A percentile compares a stretch with the other conserved stretches of the same genome.
Conservation (phyloP, 257 asterid species). For the Solanum virginianum region DNA sequence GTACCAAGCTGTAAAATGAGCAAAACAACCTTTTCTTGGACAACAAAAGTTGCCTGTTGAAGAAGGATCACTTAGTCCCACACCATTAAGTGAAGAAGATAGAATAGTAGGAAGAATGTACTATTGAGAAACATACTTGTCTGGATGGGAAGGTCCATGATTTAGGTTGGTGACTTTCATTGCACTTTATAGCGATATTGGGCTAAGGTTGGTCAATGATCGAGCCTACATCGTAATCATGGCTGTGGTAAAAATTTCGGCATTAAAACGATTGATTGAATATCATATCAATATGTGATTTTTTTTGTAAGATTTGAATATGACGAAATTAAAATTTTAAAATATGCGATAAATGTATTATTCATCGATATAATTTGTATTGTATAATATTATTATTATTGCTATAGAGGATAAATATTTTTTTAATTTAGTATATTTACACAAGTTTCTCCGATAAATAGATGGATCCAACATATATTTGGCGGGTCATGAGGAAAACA, state of each 20-base stretch:
- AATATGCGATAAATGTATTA: too few relatives aligned
- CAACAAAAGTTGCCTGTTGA: neutral
- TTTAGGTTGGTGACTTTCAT: too few relatives aligned
- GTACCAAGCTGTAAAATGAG: neutral
- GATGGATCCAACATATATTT: neutral
- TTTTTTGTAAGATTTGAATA: too few relatives aligned
- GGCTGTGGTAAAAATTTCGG: too few relatives aligned
- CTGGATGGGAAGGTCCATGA: conserved; percentile 6
- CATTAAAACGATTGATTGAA: too few relatives aligned
- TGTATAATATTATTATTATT: too few relatives aligned
- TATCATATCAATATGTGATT: too few relatives aligned
- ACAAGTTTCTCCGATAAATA: too few relatives aligned
- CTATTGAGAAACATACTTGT: conserved; percentile 3
- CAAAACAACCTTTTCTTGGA: neutral
- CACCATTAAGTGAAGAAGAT: neutral
- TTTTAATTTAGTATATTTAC: too few relatives aligned
- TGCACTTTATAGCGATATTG: neutral
- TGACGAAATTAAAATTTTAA: too few relatives aligned
- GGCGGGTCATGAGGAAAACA: neutral
- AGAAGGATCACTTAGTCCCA: neutral
- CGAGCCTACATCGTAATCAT: neutral
- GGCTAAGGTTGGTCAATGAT: neutral
- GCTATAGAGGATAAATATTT: too few relatives aligned
- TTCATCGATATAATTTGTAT: too few relatives aligned
- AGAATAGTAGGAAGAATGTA: neutral